phyloP scores from a whole-genome alignment of 2,329 filamentous ascomycete species.

The Volutella citrinella region DNA sequence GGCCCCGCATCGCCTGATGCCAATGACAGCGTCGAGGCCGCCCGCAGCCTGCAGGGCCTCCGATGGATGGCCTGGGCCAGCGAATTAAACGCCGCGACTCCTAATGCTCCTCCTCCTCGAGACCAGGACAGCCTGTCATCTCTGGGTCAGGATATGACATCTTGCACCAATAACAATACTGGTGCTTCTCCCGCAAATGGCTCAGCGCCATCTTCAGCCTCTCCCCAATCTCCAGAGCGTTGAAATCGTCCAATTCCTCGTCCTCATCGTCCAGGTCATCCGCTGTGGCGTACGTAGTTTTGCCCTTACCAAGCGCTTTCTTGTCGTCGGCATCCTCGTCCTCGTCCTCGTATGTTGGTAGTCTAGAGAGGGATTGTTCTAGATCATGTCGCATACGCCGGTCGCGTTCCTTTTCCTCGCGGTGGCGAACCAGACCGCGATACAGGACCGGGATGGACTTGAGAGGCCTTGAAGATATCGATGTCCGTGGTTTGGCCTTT shows the following conservation, averaged over 20 bases:
- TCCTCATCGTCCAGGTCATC: slow-evolving; percentile 77
- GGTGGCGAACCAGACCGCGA: slow-evolving; percentile 67
- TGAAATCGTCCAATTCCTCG: slow-evolving; percentile 75
- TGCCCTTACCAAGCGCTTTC: slow-evolving; percentile 60
- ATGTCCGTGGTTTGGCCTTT: slow-evolving; percentile 31
- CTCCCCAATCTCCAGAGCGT: slow-evolving; percentile 64
- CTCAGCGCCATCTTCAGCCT: slow-evolving; percentile 63
- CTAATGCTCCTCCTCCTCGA: slow-evolving; percentile 82
- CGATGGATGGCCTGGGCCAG: no score
- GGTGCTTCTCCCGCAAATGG: slow-evolving; percentile 67
- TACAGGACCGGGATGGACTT: slow-evolving; percentile 75
- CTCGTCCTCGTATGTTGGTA: slow-evolving; percentile 67
- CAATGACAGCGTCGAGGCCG: no score
- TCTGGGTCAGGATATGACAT: slow-evolving; percentile 67
- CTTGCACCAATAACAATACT: slow-evolving; percentile 98
- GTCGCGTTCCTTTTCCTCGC: slow-evolving; percentile 69
- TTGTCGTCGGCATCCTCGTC: slow-evolving; percentile 72
- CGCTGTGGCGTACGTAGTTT: slow-evolving; percentile 54
- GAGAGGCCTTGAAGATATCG: slow-evolving; percentile 49
- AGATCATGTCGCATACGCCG: slow-evolving; percentile 62
- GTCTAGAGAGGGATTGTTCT: slow-evolving; percentile 58
- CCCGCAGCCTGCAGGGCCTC: no score
- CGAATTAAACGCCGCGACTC: no score
- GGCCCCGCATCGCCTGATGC: no score
- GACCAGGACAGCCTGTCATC: slow-evolving; percentile 87